Conservation (phyloP, 306 rosid species). For the Cyamopsis tetragonoloba region DNA sequence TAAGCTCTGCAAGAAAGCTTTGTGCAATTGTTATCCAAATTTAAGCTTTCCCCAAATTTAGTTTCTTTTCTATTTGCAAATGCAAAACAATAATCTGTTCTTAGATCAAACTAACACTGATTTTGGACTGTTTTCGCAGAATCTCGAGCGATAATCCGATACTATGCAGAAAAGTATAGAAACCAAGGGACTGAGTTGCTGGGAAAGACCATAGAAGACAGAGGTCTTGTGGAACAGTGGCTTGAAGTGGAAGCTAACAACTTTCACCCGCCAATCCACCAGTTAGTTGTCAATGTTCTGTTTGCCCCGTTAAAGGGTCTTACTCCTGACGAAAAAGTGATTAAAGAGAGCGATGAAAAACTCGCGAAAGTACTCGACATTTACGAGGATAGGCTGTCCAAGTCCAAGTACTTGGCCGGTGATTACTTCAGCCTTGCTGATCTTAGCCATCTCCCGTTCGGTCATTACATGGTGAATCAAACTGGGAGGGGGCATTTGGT, state of each 20-base stretch:
- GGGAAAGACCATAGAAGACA: constrained; percentile 43
- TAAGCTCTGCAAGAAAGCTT: no score
- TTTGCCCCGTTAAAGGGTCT: constrained; percentile 26
- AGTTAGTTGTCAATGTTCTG: constrained; percentile 29
- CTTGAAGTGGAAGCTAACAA: constrained; percentile 49
- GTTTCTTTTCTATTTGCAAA: not conserved
- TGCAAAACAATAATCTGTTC: not conserved
- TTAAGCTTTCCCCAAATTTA: no score
- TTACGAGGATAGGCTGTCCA: constrained; percentile 30
- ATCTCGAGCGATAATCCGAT: constrained; percentile 48
- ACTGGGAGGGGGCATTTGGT: constrained; percentile 33
- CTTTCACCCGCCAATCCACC: constrained; percentile 31
- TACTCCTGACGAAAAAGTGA: constrained; percentile 33
- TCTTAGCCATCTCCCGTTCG: constrained; percentile 40
- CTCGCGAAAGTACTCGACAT: constrained; percentile 22
- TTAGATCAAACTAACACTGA: not conserved
- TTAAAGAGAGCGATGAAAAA: constrained; percentile 38
- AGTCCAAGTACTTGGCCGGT: constrained; percentile 31
- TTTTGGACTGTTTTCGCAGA: constrained; percentile 24
- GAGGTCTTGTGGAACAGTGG: constrained; percentile 55
- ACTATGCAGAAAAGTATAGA: constrained; percentile 45
- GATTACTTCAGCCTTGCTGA: constrained; percentile 40
- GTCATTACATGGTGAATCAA: constrained; percentile 44
- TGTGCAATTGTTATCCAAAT: no score
- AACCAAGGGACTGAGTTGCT: constrained; percentile 41